These are phyloP conservation scores for Bondarzewia mesenterica DNA, from an alignment of 1,284 basidiomycete species.

Conservation along the genomic window DNA sequence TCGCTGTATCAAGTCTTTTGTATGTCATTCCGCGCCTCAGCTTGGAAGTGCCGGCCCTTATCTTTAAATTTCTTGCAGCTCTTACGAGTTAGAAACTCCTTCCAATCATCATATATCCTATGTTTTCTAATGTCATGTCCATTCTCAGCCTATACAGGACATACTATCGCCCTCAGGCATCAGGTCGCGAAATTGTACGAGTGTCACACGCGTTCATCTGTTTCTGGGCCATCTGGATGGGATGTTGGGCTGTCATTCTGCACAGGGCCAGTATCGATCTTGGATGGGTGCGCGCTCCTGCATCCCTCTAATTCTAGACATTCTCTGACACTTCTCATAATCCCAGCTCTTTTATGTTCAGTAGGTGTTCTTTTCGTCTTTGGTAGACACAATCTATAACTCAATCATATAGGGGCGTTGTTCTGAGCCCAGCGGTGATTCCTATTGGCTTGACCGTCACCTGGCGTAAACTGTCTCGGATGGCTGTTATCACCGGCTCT, in stretches of 20 bases:
- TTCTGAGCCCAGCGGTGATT: constrained; percentile 40
- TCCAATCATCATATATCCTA: neutral
- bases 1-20: constrained; percentile 50
- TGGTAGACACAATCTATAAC: neutral
- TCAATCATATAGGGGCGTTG: constrained; percentile 25
- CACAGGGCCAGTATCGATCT: constrained; percentile 33
- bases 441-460: constrained; percentile 39
- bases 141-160: constrained; percentile 45
- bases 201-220: constrained; percentile 47
- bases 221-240: constrained; percentile 56
- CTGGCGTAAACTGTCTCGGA: constrained; percentile 36
- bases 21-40: constrained; percentile 23
- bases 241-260: constrained; percentile 40
- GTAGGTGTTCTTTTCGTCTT: constrained; percentile 19
- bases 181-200: constrained; percentile 52
- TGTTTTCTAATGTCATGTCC: constrained; percentile 10
- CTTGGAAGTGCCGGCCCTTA: neutral
- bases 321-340: neutral
- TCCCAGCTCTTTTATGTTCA: constrained; percentile 37
- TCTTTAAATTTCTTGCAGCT: constrained; percentile 13
- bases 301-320: neutral
- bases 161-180: constrained; percentile 57
- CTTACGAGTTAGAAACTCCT: constrained; percentile 33
- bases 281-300: constrained; percentile 28
- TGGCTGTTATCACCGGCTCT: constrained; percentile 33